Percentiles rank a stretch among this genome's conserved stretches.
phyloP scores from a whole-genome alignment of 2,329 filamentous ascomycete genomes.

The Cephalotrichum gorgonifer region DNA sequence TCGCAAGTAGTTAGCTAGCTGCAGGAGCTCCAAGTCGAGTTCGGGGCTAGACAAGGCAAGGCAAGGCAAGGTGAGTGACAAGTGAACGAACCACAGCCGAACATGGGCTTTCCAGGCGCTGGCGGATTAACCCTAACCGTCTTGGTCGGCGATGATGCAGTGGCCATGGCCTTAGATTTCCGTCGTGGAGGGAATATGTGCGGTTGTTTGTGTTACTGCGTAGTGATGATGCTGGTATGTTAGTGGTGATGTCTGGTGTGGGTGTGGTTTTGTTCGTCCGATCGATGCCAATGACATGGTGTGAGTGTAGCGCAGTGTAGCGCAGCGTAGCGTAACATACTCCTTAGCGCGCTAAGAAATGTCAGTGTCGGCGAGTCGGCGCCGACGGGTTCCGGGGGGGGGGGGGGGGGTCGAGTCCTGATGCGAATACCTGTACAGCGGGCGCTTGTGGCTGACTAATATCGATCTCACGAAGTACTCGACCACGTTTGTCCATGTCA shows the following conservation, averaged over 20 bases:
- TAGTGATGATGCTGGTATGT: background rate
- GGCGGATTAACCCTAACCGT: constrained; percentile 50
- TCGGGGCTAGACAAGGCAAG: background rate
- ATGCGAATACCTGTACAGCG: background rate
- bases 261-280: no score
- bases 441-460: no score
- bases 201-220: background rate
- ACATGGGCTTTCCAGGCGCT: constrained; percentile 47
- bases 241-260: background rate
- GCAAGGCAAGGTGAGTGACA: background rate
- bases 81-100: constrained; percentile 48
- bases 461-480: background rate
- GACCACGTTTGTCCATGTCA: background rate
- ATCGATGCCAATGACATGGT: no score
- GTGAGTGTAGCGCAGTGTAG: no score
- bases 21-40: no score
- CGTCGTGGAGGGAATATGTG: constrained; percentile 17
- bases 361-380: background rate
- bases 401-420: background rate
- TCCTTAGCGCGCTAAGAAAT: background rate
- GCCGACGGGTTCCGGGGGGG: background rate
- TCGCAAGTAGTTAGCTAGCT: background rate
- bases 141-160: constrained; percentile 39
- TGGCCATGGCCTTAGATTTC: constrained; percentile 25
- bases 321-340: constrained; percentile 21